A percentile compares a stretch with the other conserved stretches of the same genome.
Conservation (phyloP, 805 yeast species). For the Hanseniaspora pseudoguilliermondii region DNA sequence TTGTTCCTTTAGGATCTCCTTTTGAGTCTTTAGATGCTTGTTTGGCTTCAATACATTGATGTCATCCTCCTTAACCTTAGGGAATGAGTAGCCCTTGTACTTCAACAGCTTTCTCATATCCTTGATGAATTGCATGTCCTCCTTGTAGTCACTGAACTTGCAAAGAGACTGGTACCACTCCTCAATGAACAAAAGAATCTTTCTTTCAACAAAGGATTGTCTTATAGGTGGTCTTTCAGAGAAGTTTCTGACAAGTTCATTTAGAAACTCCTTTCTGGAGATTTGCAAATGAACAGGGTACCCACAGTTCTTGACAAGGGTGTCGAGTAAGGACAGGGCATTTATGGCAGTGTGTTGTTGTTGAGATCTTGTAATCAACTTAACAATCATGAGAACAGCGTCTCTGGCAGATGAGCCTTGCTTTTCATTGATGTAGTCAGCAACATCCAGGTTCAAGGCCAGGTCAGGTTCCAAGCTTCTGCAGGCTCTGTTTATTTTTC, state of each 20-base stretch:
- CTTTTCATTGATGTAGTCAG: constrained; percentile 84
- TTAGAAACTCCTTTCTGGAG: constrained; percentile 85
- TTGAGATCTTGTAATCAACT: constrained; percentile 56
- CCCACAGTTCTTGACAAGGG: constrained; percentile 92
- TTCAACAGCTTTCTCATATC: constrained; percentile 89
- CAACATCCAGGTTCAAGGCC: constrained; percentile 77
- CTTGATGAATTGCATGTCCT: constrained; percentile 79
- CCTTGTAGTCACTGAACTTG: constrained; percentile 75
- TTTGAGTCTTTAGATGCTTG: constrained; percentile 74
- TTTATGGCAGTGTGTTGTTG: constrained; percentile 75
- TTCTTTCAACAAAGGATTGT: constrained; percentile 68
- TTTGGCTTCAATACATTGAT: constrained; percentile 86
- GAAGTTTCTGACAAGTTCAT: constrained; percentile 81
- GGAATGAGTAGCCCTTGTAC: constrained; percentile 87
- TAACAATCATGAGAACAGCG: constrained; percentile 77
- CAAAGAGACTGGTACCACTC: constrained; percentile 97
- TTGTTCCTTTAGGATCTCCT: constrained; percentile 86
- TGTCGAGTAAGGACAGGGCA: constrained; percentile 73
- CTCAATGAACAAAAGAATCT: constrained; percentile 79
- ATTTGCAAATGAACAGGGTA: constrained; percentile 93
- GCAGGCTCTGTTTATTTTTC: constrained; percentile 63
- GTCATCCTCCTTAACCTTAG: constrained; percentile 80
- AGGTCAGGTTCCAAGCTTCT: constrained; percentile 85
- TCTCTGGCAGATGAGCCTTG: constrained; percentile 86
- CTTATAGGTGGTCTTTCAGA: constrained; percentile 90